Conservation (phyloP, 2,329 filamentous ascomycete genomes). For the Phialocephala subalpina region DNA sequence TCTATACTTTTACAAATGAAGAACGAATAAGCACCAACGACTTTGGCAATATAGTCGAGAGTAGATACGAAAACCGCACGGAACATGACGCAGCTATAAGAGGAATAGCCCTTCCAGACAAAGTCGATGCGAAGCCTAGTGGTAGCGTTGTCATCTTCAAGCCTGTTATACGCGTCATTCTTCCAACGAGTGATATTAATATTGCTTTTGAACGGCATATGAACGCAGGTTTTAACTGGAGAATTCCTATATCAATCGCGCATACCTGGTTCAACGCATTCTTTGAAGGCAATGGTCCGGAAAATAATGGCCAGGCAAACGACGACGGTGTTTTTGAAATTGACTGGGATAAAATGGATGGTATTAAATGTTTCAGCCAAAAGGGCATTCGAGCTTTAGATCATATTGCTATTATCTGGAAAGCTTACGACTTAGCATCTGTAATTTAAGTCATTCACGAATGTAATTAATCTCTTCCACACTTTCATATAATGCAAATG, state of each 20-base stretch:
- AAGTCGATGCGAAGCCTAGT: slow-evolving; percentile 56
- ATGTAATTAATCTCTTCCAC: too few species aligned
- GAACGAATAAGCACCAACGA: slow-evolving; percentile 79
- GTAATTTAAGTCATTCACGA: too few species aligned
- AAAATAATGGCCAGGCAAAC: slow-evolving; percentile 69
- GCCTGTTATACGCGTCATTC: slow-evolving; percentile 70
- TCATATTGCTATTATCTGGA: slow-evolving; percentile 86
- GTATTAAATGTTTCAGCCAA: slow-evolving; percentile 86
- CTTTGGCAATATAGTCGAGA: slow-evolving; percentile 58
- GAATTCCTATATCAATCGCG: slow-evolving; percentile 90
- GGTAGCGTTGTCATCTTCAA: slow-evolving; percentile 82
- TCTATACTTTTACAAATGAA: slow-evolving; percentile 79
- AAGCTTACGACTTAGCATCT: slow-evolving; percentile 53
- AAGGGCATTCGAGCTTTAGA: slow-evolving; percentile 88
- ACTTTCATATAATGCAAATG: too few species aligned
- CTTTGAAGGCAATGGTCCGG: slow-evolving; percentile 84
- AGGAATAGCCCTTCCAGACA: slow-evolving; percentile 44
- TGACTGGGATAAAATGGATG: slow-evolving; percentile 85
- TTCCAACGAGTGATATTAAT: slow-evolving; percentile 87
- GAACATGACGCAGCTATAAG: slow-evolving; percentile 6
- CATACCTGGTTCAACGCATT: slow-evolving; percentile 98
- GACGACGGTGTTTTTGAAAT: slow-evolving; percentile 76
- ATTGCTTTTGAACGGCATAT: slow-evolving; percentile 89
- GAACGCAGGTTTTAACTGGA: slow-evolving; percentile 78
- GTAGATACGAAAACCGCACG: slow-evolving; percentile 40